These are phyloP conservation scores for Hypoxylon subgilvum DNA, from an alignment of 495 filamentous ascomycete genomes.

Conservation along the genomic window DNA sequence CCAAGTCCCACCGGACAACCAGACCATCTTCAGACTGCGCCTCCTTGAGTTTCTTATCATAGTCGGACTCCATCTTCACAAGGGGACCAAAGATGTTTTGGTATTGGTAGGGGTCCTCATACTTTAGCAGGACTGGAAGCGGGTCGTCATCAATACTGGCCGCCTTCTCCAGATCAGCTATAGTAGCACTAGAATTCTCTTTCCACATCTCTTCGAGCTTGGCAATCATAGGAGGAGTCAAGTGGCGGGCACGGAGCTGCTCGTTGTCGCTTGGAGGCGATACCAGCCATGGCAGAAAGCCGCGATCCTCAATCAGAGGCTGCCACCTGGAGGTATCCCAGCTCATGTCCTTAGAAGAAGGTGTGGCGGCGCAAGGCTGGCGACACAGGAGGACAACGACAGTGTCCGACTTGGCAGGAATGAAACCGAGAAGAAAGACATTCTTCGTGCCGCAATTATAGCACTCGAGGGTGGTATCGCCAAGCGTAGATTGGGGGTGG, in stretches of 20 bases:
- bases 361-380: constrained; percentile 91
- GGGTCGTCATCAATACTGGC: constrained; percentile 95
- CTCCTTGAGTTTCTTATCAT: constrained; percentile 98
- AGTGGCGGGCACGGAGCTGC: constrained; percentile 90
- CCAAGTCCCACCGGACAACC: constrained; percentile 93
- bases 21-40: constrained; percentile 95
- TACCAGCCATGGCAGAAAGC: constrained; percentile 94
- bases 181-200: constrained; percentile 86
- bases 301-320: constrained; percentile 94
- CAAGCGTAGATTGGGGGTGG: constrained; percentile 91
- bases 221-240: constrained; percentile 94
- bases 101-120: constrained; percentile 98
- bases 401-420: constrained; percentile 98
- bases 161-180: constrained; percentile 91
- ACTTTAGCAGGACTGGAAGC: constrained; percentile 88
- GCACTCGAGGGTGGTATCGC: constrained; percentile 96
- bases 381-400: constrained; percentile 97
- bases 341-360: constrained; percentile 99
- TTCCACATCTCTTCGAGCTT: constrained; percentile 99
- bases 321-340: constrained; percentile 99
- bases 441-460: constrained; percentile 99
- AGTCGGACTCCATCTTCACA: constrained; percentile 99
- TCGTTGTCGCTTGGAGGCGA: constrained; percentile 88
- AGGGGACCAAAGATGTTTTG: constrained; percentile 98
- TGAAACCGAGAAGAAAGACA: constrained; percentile 98